Base-by-base conservation (phyloP, 1,139 yeast genomes). In the Geotrichum siamense region DNA sequence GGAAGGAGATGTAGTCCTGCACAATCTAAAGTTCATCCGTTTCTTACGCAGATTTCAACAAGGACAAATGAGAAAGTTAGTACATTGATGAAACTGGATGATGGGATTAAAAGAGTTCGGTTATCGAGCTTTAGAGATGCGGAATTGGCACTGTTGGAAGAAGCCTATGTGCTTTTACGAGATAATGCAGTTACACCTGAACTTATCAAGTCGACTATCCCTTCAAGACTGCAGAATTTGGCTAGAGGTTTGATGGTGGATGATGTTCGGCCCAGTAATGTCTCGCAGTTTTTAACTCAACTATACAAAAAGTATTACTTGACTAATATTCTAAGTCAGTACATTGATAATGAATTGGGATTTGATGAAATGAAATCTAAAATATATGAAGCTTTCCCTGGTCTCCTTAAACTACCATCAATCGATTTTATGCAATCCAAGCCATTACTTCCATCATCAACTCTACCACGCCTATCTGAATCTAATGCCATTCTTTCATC, bases 1-100 rank as follows among this genome's bases (percentile, higher is more conserved):
- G 45, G 45, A 16, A 39, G 45, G 5, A 30, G 27, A 6, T 42
- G 45, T 15, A 32, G 45, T 4, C 34, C n/a, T n/a, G n/a, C n/a
- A n/a, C n/a, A n/a, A n/a, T n/a, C n/a, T n/a, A n/a, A n/a, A n/a
- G n/a, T n/a, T n/a, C n/a, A n/a, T n/a, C n/a, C n/a, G n/a, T n/a
- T n/a, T n/a, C n/a, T n/a, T n/a, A n/a, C n/a, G n/a, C n/a, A n/a
- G n/a, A 2, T 25, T 2, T 37, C 41, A 12, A 16, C 20, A 16
- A 22, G 37, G 25, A 42, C 45, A 6, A 39, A 39, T 17, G 15
- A 37, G 1, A 37, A 21, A 2, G 5, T 36, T 17, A 29, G 33
- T 13, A 39, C 38, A 8, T 28, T 42, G 10, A 42, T 37, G 22
- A 33, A 32, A 15, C 30, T 34, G 12, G 45, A 41, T 19, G 41